A percentile compares a stretch with the other conserved stretches of the same genome.
These are phyloP conservation scores for Phytophthora citricola DNA, from an alignment of 352 stramenopile genomes.

Conservation along the genomic window DNA sequence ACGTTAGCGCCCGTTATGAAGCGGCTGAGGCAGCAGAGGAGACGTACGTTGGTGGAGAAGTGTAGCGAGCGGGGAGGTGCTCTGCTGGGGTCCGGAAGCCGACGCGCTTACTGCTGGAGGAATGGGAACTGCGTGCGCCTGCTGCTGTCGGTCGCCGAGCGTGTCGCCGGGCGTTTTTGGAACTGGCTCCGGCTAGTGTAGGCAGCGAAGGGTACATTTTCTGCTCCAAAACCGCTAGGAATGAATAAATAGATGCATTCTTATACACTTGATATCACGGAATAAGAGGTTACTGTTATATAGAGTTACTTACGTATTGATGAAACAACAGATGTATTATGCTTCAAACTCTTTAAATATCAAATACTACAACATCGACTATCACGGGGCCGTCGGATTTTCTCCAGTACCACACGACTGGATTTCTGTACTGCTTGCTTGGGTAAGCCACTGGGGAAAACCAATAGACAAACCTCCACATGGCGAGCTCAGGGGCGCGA, in stretches of 20 bases:
- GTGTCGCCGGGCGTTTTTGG: conserved; percentile 21
- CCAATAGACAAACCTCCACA: conserved; percentile 4
- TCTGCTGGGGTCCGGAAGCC: conserved; percentile 5
- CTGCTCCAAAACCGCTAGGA: conserved; percentile 5
- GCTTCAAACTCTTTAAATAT: too few relatives aligned
- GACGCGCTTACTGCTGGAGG: not conserved
- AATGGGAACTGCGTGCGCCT: conserved; percentile 33
- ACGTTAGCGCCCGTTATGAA: conserved; percentile 7
- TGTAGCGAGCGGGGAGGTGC: conserved; percentile 7
- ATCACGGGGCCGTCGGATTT: too few relatives aligned
- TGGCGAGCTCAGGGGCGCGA: conserved; percentile 4
- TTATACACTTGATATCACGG: too few relatives aligned
- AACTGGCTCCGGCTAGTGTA: conserved; percentile 34
- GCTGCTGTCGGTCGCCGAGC: conserved; percentile 15
- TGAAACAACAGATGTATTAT: not conserved
- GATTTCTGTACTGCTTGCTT: too few relatives aligned
- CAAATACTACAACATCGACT: too few relatives aligned
- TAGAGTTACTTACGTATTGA: not conserved
- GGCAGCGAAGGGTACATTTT: conserved; percentile 30
- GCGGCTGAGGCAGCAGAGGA: not conserved
- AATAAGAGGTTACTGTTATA: not conserved
- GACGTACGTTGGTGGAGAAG: conserved; percentile 12
- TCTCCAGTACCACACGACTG: too few relatives aligned
- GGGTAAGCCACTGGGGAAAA: not conserved
- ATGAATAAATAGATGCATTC: too few relatives aligned